Conservation (phyloP, 257 asterid genomes). For the Anisodus acutangulus region DNA sequence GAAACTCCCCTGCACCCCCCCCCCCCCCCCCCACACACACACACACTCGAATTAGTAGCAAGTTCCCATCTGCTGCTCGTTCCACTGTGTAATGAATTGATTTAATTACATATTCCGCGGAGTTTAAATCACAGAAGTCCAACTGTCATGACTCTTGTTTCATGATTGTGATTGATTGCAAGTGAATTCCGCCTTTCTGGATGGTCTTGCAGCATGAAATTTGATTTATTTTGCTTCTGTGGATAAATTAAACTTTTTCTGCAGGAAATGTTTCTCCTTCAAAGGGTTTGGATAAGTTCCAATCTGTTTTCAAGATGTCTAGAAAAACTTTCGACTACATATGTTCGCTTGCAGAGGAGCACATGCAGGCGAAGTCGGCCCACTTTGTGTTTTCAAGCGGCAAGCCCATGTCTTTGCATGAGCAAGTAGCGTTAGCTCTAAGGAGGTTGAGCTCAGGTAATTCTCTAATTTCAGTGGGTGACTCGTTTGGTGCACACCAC, state of each 20-base stretch:
- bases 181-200: conserved; percentile 9
- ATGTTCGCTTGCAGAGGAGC: conserved; percentile 69
- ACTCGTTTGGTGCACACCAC: conserved; percentile 69
- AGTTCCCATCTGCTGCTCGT: background rate
- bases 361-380: conserved; percentile 62
- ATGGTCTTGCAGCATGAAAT: conserved; percentile 20
- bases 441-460: conserved; percentile 75
- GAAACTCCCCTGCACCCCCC: background rate
- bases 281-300: conserved; percentile 51
- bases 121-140: background rate
- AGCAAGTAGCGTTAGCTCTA: conserved; percentile 85
- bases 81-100: background rate
- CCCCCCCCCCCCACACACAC: no score
- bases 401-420: conserved; percentile 60
- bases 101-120: background rate
- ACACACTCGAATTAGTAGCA: no score
- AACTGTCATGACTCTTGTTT: background rate
- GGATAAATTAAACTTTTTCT: conserved; percentile 32
- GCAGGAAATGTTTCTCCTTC: conserved; percentile 59
- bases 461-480: conserved; percentile 75
- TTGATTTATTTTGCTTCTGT: background rate
- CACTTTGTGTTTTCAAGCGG: conserved; percentile 69
- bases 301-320: conserved; percentile 63
- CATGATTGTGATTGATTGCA: background rate
- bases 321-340: conserved; percentile 69